phyloP scores from a whole-genome alignment of 2,329 filamentous ascomycete species.

The Microthyrium microscopicum region DNA sequence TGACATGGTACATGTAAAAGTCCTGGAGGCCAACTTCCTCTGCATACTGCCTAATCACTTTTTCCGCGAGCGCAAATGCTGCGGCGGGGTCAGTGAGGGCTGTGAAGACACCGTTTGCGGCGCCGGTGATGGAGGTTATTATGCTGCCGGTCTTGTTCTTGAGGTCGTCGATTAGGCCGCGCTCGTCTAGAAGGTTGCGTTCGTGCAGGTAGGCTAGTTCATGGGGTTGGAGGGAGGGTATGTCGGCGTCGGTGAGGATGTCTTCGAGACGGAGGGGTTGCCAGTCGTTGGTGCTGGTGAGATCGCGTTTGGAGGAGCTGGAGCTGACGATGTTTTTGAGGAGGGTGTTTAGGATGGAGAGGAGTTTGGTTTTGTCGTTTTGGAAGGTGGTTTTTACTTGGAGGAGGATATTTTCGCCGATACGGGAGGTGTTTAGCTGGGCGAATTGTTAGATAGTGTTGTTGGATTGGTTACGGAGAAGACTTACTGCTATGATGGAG shows the following conservation, averaged over 20 bases:
- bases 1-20: constrained; percentile 44
- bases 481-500: constrained; percentile 36
- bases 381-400: no score
- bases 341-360: background rate
- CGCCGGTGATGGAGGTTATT: constrained; percentile 15
- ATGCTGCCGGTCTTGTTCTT: no score
- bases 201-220: no score
- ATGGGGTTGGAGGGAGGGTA: no score
- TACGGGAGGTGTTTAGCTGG: constrained; percentile 39
- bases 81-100: constrained; percentile 14
- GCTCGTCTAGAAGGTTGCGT: no score
- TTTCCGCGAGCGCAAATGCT: background rate
- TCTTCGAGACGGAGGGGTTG: constrained; percentile 10
- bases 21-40: constrained; percentile 38
- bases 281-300: no score
- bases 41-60: no score
- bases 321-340: constrained; percentile 11
- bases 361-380: background rate
- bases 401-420: constrained; percentile 26
- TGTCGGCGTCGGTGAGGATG: constrained; percentile 14
- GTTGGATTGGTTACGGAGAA: background rate
- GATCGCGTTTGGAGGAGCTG: no score
- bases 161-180: no score
- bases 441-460: constrained; percentile 1
- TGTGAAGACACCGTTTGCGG: constrained; percentile 14